Percentiles rank a stretch among this genome's conserved stretches.
Conservation (phyloP, 108 stramenopile species). For the Nannochloropsis gaditana region DNA sequence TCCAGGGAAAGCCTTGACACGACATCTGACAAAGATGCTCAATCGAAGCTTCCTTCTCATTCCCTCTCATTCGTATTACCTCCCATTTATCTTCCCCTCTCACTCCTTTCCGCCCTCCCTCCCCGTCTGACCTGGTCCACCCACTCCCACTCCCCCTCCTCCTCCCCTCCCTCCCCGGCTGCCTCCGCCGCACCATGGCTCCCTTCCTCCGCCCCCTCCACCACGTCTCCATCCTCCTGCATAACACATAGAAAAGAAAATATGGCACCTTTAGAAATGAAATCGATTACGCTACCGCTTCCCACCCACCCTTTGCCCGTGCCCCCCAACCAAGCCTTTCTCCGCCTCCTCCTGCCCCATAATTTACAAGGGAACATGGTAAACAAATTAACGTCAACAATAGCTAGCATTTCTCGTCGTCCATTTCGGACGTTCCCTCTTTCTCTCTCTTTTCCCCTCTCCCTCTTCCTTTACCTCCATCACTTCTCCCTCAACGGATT, state of each 20-base stretch:
- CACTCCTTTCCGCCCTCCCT: background rate
- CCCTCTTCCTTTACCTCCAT: conserved; percentile 51
- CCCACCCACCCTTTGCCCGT: background rate
- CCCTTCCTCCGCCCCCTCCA: conserved; percentile 17
- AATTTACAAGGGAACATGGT: background rate
- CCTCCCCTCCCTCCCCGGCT: background rate
- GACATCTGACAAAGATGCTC: too few species aligned
- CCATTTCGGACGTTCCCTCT: conserved; percentile 19
- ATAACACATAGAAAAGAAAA: background rate
- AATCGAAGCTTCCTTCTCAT: too few species aligned
- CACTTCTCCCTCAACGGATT: conserved; percentile 41
- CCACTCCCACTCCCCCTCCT: background rate
- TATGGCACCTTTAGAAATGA: background rate
- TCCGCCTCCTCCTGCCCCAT: background rate
- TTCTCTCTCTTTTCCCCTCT: conserved; percentile 43
- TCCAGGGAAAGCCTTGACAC: too few species aligned
- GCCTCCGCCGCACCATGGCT: conserved; percentile 47
- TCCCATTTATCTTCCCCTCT: background rate
- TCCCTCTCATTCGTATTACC: background rate
- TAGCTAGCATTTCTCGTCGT: background rate
- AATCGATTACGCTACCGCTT: background rate
- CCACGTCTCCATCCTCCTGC: background rate
- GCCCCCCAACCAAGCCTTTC: background rate
- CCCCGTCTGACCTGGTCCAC: background rate
- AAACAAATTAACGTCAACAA: background rate